A percentile compares a stretch with the other conserved stretches of the same genome.
Evolutionary conservation across 2,329 filamentous ascomycete genomes (phyloP).

Genomic region (Fusarium lateritium): DNA sequence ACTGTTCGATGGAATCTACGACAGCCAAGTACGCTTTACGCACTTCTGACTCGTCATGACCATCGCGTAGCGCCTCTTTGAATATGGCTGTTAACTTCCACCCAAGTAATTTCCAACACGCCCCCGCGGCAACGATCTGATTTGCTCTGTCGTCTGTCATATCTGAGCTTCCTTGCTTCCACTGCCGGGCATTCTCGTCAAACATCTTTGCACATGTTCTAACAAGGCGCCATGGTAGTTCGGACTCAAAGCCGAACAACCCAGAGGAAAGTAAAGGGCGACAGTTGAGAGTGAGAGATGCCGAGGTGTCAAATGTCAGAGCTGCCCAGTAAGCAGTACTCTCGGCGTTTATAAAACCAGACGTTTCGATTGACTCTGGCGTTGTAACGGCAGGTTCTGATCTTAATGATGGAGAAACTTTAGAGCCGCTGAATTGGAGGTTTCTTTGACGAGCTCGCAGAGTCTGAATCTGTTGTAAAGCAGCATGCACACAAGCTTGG

Average conservation of each 20-base stretch:
- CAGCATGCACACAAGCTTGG: conserved; percentile 58
- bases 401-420: conserved; percentile 52
- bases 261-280: conserved; percentile 58
- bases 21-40: conserved; percentile 46
- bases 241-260: conserved; percentile 52
- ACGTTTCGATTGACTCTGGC: conserved; percentile 48
- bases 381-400: conserved; percentile 43
- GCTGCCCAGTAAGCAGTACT: conserved; percentile 60
- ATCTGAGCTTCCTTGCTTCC: conserved; percentile 45
- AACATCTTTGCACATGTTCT: conserved; percentile 51
- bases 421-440: conserved; percentile 58
- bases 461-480: conserved; percentile 58
- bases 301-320: conserved; percentile 59
- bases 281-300: conserved; percentile 58
- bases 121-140: conserved; percentile 49
- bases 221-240: conserved; percentile 51
- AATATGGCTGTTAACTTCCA: conserved; percentile 54
- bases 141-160: conserved; percentile 54
- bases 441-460: conserved; percentile 57
- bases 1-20: conserved; percentile 48
- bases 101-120: conserved; percentile 51
- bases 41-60: conserved; percentile 51
- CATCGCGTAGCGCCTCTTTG: conserved; percentile 53
- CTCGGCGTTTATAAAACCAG: conserved; percentile 56
- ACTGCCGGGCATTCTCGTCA: conserved; percentile 46